Conservation (phyloP, 2,329 filamentous ascomycete genomes). For the Byssoonygena ceratinophila region DNA sequence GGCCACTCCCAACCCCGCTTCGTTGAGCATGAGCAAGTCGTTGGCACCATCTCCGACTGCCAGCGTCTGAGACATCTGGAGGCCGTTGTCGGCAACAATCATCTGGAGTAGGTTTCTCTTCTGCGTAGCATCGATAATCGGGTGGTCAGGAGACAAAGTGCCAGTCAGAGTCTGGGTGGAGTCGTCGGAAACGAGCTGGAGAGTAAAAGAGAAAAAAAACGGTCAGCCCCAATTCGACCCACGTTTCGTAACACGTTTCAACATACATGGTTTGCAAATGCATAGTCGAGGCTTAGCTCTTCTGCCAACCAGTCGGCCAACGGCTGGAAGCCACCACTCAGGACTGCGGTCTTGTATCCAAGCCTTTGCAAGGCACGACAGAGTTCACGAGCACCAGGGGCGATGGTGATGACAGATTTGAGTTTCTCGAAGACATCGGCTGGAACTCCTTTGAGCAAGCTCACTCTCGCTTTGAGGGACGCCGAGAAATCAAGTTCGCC, state of each 20-base stretch:
- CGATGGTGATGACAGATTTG: constrained; percentile 64
- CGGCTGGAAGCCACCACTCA: constrained; percentile 86
- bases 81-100: constrained; percentile 45
- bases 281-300: constrained; percentile 74
- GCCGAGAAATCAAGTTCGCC: constrained; percentile 87
- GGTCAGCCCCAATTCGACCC: constrained; percentile 7
- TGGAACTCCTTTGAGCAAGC: constrained; percentile 68
- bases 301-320: constrained; percentile 76
- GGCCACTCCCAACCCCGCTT: constrained; percentile 52
- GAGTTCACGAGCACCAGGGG: constrained; percentile 66
- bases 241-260: constrained; percentile 5
- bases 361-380: constrained; percentile 63
- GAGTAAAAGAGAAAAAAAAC: not conserved
- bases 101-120: constrained; percentile 47
- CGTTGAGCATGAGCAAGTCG: constrained; percentile 54
- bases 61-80: constrained; percentile 46
- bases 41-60: constrained; percentile 56
- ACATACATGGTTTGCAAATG: constrained; percentile 69
- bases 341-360: constrained; percentile 77
- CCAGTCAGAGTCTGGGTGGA: constrained; percentile 45
- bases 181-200: constrained; percentile 41
- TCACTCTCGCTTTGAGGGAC: constrained; percentile 69
- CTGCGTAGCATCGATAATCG: constrained; percentile 50
- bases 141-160: constrained; percentile 42
- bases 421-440: constrained; percentile 69